Percentiles rank a stretch among this genome's conserved stretches.
phyloP scores from a whole-genome alignment of 805 yeast genomes.

The Danielia reshetovae region DNA sequence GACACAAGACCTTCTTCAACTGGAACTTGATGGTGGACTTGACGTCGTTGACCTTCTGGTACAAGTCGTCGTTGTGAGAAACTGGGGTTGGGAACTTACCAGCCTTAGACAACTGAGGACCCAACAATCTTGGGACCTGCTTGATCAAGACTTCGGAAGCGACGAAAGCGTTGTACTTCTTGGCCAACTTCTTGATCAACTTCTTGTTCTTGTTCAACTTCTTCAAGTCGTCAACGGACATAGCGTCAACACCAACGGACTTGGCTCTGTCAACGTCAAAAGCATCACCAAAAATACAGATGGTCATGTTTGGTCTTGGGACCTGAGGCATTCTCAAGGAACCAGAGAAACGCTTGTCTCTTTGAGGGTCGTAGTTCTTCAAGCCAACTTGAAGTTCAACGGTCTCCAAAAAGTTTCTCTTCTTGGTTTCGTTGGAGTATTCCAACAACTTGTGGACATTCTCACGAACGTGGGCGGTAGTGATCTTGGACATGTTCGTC shows the following conservation, averaged over 20 bases:
- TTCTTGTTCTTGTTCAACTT: constrained; percentile 99
- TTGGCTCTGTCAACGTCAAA: constrained; percentile 99
- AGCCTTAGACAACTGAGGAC: constrained; percentile 99
- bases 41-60: constrained; percentile 93
- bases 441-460: constrained; percentile 89
- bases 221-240: constrained; percentile 99
- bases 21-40: constrained; percentile 99
- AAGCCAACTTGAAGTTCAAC: constrained; percentile 99
- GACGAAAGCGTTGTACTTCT: constrained; percentile 99
- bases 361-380: constrained; percentile 99
- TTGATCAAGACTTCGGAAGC: constrained; percentile 99
- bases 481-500: constrained; percentile 89
- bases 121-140: constrained; percentile 99
- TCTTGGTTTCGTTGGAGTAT: constrained; percentile 91
- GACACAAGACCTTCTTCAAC: constrained; percentile 98
- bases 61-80: constrained; percentile 97
- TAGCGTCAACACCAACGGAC: constrained; percentile 98
- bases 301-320: constrained; percentile 99
- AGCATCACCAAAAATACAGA: constrained; percentile 99
- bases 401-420: constrained; percentile 99
- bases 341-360: constrained; percentile 99
- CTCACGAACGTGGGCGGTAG: constrained; percentile 92
- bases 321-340: constrained; percentile 95
- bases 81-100: constrained; percentile 99
- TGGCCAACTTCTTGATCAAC: constrained; percentile 98